These are phyloP conservation scores for Plectosphaerella cucumerina DNA, from an alignment of 2,329 filamentous ascomycete genomes.

Conservation along the genomic window DNA sequence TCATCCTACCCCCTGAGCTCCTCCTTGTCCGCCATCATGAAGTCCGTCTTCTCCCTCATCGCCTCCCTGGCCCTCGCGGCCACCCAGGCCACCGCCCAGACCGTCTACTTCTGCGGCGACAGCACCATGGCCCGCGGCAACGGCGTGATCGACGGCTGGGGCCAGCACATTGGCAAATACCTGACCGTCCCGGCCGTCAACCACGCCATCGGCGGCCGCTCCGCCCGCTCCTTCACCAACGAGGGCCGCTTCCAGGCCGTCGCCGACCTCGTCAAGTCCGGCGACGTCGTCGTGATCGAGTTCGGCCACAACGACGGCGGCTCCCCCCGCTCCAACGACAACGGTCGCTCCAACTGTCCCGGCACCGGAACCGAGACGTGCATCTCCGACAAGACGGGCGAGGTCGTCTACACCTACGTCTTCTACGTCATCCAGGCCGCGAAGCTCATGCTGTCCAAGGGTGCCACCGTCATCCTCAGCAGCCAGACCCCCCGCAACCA, in stretches of 20 bases:
- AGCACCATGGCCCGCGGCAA: slow-evolving; percentile 55
- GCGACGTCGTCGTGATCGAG: slow-evolving; percentile 66
- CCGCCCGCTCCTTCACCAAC: slow-evolving; percentile 61
- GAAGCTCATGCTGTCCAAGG: slow-evolving; percentile 47
- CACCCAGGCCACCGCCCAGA: slow-evolving; percentile 22
- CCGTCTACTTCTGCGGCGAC: slow-evolving; percentile 55
- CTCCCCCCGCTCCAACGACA: slow-evolving; percentile 47
- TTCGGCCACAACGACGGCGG: slow-evolving; percentile 72
- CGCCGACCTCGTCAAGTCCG: slow-evolving; percentile 43
- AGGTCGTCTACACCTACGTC: slow-evolving; percentile 27
- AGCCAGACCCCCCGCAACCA: slow-evolving; percentile 54
- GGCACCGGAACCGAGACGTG: slow-evolving; percentile 52
- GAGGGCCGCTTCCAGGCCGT: slow-evolving; percentile 62
- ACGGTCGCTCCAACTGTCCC: slow-evolving; percentile 56
- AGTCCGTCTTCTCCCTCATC: slow-evolving; percentile 4
- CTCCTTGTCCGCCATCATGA: neutral
- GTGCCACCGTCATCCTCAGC: slow-evolving; percentile 56
- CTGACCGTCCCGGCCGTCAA: slow-evolving; percentile 47
- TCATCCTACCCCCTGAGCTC: too few relatives aligned
- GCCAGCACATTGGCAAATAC: slow-evolving; percentile 52
- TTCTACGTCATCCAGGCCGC: slow-evolving; percentile 57
- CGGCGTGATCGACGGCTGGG: slow-evolving; percentile 54
- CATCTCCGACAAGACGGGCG: slow-evolving; percentile 22
- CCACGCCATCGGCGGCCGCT: slow-evolving; percentile 61
- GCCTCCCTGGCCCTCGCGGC: slow-evolving; percentile 8